A percentile compares a stretch with the other conserved stretches of the same genome.
Evolutionary conservation across 208 protist genomes (phyloP).

Genomic region (Novymonas esmeraldas): DNA sequence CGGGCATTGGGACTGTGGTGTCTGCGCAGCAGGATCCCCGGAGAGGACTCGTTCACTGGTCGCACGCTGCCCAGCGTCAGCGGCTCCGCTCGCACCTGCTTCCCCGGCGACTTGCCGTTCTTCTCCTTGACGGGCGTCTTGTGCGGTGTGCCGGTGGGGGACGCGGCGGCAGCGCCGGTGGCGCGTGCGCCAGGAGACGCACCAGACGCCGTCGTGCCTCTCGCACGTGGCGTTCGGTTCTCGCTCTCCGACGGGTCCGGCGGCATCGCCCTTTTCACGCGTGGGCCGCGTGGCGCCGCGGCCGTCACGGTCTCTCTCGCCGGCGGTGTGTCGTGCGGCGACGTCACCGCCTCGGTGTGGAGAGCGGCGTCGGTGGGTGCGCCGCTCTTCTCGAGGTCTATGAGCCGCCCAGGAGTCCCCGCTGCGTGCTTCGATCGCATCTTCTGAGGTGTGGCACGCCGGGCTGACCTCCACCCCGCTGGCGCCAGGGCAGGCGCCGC

Average conservation of each 20-base stretch:
- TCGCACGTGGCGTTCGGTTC: constrained; percentile 1
- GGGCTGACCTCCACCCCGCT: not conserved
- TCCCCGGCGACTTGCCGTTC: not conserved
- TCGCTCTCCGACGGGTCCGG: not conserved
- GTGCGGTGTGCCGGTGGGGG: not conserved
- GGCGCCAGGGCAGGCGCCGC: not conserved
- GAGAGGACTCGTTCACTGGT: constrained; percentile 42
- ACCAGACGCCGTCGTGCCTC: not conserved
- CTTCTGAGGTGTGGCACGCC: not conserved
- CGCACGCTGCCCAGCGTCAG: constrained; percentile 31
- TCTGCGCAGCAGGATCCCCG: constrained; percentile 31
- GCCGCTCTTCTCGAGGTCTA: not conserved
- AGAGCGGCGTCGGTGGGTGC: too few relatives aligned
- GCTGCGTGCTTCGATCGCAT: not conserved
- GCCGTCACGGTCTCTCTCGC: too few relatives aligned
- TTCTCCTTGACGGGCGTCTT: not conserved
- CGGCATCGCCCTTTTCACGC: too few relatives aligned
- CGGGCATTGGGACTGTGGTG: not conserved
- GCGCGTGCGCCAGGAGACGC: not conserved
- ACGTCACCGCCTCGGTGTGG: too few relatives aligned
- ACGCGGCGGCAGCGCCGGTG: not conserved
- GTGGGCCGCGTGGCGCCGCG: too few relatives aligned
- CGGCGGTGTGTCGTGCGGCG: too few relatives aligned
- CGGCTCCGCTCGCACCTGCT: not conserved
- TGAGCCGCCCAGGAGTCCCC: too few relatives aligned